These are phyloP conservation scores for Spirogloea muscicola DNA, from an alignment of 139 green algal species.

Conservation along the genomic window DNA sequence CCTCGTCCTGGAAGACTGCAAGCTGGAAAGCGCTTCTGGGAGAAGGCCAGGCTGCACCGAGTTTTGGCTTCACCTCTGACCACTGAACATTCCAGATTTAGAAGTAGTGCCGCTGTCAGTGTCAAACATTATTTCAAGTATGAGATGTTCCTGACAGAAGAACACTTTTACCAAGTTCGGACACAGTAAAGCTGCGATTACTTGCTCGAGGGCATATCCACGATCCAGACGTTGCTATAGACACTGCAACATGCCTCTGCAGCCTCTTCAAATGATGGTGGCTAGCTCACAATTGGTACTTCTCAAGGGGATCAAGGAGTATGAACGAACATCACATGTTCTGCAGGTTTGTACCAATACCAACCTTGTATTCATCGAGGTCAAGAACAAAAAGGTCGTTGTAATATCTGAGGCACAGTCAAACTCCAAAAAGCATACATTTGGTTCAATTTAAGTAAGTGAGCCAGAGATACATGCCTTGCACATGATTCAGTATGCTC, in stretches of 20 bases:
- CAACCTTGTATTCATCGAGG: slow-evolving; percentile 59
- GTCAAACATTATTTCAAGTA: too few species aligned
- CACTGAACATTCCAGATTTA: slow-evolving; percentile 25
- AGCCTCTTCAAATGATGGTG: not conserved
- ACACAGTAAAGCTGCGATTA: not conserved
- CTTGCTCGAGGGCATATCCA: not conserved
- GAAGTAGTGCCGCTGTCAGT: not conserved
- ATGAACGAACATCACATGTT: too few species aligned
- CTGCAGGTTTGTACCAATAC: too few species aligned
- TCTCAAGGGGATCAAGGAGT: too few species aligned
- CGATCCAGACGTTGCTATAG: not conserved
- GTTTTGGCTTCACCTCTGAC: slow-evolving; percentile 34
- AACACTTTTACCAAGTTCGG: not conserved
- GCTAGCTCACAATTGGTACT: not conserved
- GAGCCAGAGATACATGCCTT: not conserved
- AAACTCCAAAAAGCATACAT: not conserved
- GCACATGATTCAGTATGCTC: too few species aligned
- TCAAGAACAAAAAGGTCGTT: slow-evolving; percentile 86
- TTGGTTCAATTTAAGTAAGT: not conserved
- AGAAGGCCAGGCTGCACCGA: slow-evolving; percentile 31
- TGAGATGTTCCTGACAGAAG: too few species aligned
- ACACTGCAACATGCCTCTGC: not conserved
- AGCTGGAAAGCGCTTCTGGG: slow-evolving; percentile 45
- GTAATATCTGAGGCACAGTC: slow-evolving; percentile 89
- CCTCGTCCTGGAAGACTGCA: slow-evolving; percentile 58